Percentiles rank a stretch among this genome's conserved stretches.
Conservation (phyloP, 768 basidiomycete genomes). For the Naematelia encephala region DNA sequence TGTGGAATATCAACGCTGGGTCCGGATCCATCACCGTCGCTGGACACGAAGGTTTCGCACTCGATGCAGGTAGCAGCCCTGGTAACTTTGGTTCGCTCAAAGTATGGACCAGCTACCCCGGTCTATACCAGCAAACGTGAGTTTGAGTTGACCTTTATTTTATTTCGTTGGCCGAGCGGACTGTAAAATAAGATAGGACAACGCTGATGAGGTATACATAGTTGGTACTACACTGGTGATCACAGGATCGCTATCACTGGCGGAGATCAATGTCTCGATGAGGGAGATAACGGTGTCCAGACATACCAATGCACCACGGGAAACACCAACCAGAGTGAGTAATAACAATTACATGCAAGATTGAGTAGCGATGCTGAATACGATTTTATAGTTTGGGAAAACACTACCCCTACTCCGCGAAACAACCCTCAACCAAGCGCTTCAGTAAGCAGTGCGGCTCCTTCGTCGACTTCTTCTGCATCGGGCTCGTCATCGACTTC, state of each 20-base stretch:
- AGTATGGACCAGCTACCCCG: constrained; percentile 20
- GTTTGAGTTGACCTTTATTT: neutral
- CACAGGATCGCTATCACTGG: constrained; percentile 46
- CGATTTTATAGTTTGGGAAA: neutral
- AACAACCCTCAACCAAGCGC: neutral
- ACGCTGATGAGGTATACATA: neutral
- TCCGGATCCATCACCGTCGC: constrained; percentile 11
- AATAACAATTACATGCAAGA: too few relatives aligned
- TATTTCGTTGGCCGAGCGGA: too few relatives aligned
- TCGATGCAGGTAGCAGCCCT: constrained; percentile 23
- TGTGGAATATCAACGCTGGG: constrained; percentile 20
- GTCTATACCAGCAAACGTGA: constrained; percentile 24
- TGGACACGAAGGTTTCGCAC: constrained; percentile 7
- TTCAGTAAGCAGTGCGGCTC: neutral
- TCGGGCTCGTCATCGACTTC: constrained; percentile 2
- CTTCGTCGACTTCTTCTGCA: constrained; percentile 7
- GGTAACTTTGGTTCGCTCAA: constrained; percentile 17
- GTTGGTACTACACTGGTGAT: constrained; percentile 36
- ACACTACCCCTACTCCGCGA: neutral
- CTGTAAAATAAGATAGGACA: too few relatives aligned
- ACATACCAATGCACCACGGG: constrained; percentile 44
- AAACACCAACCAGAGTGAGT: constrained; percentile 42
- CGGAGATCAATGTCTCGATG: constrained; percentile 45
- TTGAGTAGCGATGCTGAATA: too few relatives aligned
- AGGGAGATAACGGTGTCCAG: constrained; percentile 31